Conservation (phyloP, 1,284 basidiomycete genomes). For the Leccinum solheimii region DNA sequence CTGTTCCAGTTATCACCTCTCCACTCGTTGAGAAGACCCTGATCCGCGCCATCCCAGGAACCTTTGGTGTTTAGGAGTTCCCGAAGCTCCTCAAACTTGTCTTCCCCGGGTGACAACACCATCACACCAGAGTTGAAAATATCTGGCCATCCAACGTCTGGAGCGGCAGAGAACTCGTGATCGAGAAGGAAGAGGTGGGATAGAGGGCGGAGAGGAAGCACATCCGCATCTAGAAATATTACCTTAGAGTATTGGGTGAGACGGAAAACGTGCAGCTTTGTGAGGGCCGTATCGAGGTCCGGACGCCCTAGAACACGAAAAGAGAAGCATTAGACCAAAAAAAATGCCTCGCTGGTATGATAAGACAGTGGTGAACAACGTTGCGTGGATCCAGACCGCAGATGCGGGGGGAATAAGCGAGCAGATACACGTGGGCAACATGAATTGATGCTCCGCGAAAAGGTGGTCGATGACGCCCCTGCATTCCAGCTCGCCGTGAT, state of each 20-base stretch:
- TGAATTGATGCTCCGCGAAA: constrained; percentile 6
- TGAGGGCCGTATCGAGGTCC: constrained; percentile 89
- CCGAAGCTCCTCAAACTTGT: constrained; percentile 78
- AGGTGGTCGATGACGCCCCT: background rate
- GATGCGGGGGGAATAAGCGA: constrained; percentile 3
- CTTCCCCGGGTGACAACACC: constrained; percentile 79
- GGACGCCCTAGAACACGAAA: constrained; percentile 68
- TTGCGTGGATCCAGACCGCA: constrained; percentile 14
- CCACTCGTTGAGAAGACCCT: constrained; percentile 95
- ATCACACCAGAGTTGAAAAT: constrained; percentile 98
- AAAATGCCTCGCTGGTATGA: constrained; percentile 5
- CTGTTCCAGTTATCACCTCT: constrained; percentile 85
- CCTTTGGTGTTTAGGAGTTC: constrained; percentile 73
- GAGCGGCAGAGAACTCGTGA: constrained; percentile 83
- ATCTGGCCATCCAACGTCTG: constrained; percentile 98
- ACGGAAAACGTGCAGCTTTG: constrained; percentile 94
- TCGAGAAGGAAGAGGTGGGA: constrained; percentile 84
- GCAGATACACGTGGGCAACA: constrained; percentile 9
- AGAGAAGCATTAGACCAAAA: constrained; percentile 20
- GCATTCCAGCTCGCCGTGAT: constrained; percentile 1
- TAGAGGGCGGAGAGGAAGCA: constrained; percentile 84
- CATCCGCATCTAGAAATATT: constrained; percentile 95
- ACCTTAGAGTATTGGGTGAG: constrained; percentile 85
- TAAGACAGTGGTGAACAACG: constrained; percentile 26
- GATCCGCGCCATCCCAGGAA: constrained; percentile 97